Evolutionary conservation across 495 filamentous ascomycete species (phyloP).

Genomic region (Aspergillus asperescens): DNA sequence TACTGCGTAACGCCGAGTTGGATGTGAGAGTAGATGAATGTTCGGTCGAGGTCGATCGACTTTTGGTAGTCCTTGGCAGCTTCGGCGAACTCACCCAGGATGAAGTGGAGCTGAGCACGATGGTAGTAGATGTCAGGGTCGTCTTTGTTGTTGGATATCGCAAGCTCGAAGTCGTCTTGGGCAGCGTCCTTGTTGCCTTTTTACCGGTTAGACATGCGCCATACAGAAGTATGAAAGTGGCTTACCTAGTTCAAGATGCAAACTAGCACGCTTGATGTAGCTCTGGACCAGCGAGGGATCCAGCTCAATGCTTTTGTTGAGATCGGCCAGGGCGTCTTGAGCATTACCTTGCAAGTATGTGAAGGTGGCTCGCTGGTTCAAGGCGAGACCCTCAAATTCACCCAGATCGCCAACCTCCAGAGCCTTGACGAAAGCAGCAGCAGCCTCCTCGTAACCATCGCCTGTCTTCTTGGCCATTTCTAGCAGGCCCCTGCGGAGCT

Average conservation of each 20-base stretch:
- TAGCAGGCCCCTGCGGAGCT: conserved; percentile 73
- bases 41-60: conserved; percentile 90
- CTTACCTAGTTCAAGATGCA: conserved; percentile 92
- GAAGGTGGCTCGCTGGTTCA: conserved; percentile 96
- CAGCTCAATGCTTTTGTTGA: conserved; percentile 87
- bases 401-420: conserved; percentile 71
- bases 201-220: conserved; percentile 7
- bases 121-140: conserved; percentile 99
- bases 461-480: conserved; percentile 79
- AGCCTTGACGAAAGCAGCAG: conserved; percentile 78
- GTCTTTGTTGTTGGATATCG: conserved; percentile 75
- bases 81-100: conserved; percentile 84
- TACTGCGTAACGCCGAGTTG: conserved; percentile 99
- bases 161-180: conserved; percentile 79
- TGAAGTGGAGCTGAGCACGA: conserved; percentile 97
- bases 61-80: conserved; percentile 99
- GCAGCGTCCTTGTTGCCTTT: conserved; percentile 81
- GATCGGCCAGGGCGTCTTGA: conserved; percentile 68
- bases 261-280: conserved; percentile 97
- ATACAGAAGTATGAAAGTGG: neutral
- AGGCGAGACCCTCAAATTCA: conserved; percentile 80
- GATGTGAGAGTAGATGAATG: conserved; percentile 99
- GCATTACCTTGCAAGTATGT: conserved; percentile 88
- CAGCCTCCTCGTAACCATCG: conserved; percentile 84
- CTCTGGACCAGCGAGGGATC: conserved; percentile 85